Percentiles rank a stretch among this genome's conserved stretches.
phyloP scores from a whole-genome alignment of 2,329 filamentous ascomycete genomes.

The Colletotrichum magnum region DNA sequence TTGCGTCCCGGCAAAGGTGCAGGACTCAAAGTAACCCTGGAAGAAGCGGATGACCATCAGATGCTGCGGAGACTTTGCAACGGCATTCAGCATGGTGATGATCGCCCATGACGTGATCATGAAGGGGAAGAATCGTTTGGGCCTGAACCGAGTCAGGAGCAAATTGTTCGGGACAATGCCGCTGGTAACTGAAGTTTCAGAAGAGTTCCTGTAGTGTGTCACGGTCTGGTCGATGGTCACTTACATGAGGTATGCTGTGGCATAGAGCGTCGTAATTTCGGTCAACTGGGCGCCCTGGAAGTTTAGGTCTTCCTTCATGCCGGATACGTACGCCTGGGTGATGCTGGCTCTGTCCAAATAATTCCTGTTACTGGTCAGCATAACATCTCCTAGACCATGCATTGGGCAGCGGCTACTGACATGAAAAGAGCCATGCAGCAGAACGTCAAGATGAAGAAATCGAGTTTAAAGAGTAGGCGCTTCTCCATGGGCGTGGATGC shows the following conservation, averaged over 20 bases:
- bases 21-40: conserved; percentile 54
- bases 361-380: conserved; percentile 5
- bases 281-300: conserved; percentile 17
- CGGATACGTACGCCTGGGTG: conserved; percentile 22
- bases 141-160: conserved; percentile 18
- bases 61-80: conserved; percentile 17
- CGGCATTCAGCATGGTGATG: conserved; percentile 17
- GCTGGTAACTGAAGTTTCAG: not conserved
- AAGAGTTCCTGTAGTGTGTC: too few species aligned
- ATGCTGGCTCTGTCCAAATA: conserved; percentile 27
- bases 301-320: conserved; percentile 21
- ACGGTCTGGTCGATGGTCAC: not conserved
- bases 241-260: conserved; percentile 17
- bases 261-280: conserved; percentile 12
- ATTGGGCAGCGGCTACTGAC: not conserved
- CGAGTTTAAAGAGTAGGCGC: conserved; percentile 13
- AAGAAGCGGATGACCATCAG: conserved; percentile 56
- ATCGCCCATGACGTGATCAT: conserved; percentile 20
- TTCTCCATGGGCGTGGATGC: conserved; percentile 9
- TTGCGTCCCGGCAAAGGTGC: conserved; percentile 58
- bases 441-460: conserved; percentile 27
- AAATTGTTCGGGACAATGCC: conserved; percentile 19
- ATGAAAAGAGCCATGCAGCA: conserved; percentile 20
- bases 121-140: conserved; percentile 15
- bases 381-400: not conserved